Evolutionary conservation across 2,329 filamentous ascomycete genomes (phyloP).

Genomic region (Delphinella strobiligena): DNA sequence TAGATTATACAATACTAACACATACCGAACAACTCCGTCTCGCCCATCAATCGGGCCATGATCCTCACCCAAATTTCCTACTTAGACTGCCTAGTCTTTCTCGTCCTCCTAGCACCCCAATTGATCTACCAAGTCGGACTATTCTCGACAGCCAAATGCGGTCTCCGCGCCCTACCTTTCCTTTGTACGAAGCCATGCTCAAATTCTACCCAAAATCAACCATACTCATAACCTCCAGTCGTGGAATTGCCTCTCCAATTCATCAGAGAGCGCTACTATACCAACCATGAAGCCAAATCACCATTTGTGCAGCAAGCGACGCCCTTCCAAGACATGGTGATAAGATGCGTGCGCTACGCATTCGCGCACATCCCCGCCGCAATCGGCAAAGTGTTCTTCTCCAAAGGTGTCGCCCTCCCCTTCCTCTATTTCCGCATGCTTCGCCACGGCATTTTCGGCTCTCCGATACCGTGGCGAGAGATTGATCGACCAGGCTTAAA

Average conservation of each 20-base stretch:
- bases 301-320: conserved; percentile 59
- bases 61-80: conserved; percentile 63
- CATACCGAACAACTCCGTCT: not conserved
- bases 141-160: conserved; percentile 44
- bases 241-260: conserved; percentile 48
- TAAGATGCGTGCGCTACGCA: conserved; percentile 66
- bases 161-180: conserved; percentile 54
- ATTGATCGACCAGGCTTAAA: conserved; percentile 28
- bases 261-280: conserved; percentile 45
- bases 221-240: conserved; percentile 30
- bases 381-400: conserved; percentile 67
- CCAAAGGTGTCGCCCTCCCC: conserved; percentile 57
- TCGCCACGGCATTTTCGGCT: conserved; percentile 53
- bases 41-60: conserved; percentile 34
- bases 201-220: not conserved
- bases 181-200: conserved; percentile 39
- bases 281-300: conserved; percentile 32
- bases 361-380: conserved; percentile 58
- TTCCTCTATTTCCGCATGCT: conserved; percentile 67
- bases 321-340: conserved; percentile 63
- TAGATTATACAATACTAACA: too few species aligned
- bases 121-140: conserved; percentile 57
- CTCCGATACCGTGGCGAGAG: conserved; percentile 53
- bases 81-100: conserved; percentile 63
- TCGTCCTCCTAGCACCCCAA: conserved; percentile 58